Evolutionary conservation across 2,329 filamentous ascomycete species (phyloP).

Genomic region (Pseudogymnoascus sp.): DNA sequence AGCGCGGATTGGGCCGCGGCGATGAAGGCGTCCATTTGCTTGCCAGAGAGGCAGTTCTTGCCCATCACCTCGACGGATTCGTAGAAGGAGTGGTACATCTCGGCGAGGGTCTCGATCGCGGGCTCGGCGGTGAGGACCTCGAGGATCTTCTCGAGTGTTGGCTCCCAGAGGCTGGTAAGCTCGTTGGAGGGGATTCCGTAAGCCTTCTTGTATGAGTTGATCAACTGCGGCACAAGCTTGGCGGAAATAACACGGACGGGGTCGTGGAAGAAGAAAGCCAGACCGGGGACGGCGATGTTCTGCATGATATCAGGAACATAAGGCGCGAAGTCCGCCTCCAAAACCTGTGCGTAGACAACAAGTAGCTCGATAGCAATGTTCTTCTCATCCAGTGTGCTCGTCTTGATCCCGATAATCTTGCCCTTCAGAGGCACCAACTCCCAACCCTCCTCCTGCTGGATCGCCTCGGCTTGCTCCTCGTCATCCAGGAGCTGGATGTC

Average conservation of each 20-base stretch:
- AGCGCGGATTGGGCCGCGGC: slow-evolving; percentile 77
- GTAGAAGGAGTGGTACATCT: slow-evolving; percentile 99
- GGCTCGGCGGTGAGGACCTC: slow-evolving; percentile 92
- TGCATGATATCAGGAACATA: slow-evolving; percentile 93
- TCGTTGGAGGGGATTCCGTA: slow-evolving; percentile 75
- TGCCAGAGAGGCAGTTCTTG: slow-evolving; percentile 67
- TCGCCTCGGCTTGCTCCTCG: slow-evolving; percentile 84
- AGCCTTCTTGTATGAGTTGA: slow-evolving; percentile 89
- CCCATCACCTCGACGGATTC: slow-evolving; percentile 93
- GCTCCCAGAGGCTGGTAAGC: slow-evolving; percentile 74
- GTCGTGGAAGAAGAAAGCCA: slow-evolving; percentile 99
- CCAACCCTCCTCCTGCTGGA: slow-evolving; percentile 95
- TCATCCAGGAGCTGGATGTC: slow-evolving; percentile 95
- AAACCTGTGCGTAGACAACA: slow-evolving; percentile 90
- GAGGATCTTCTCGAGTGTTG: slow-evolving; percentile 80
- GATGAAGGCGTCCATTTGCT: slow-evolving; percentile 83
- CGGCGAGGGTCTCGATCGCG: slow-evolving; percentile 88
- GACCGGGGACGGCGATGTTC: slow-evolving; percentile 85
- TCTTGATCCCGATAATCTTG: slow-evolving; percentile 97
- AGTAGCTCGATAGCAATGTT: slow-evolving; percentile 99
- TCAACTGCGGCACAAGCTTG: slow-evolving; percentile 84
- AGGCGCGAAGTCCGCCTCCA: slow-evolving; percentile 86
- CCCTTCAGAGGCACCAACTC: slow-evolving; percentile 94
- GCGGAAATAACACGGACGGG: slow-evolving; percentile 91
- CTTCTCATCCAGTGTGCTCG: slow-evolving; percentile 94